These are phyloP conservation scores for Colletotrichum kahawae DNA, from an alignment of 2,329 filamentous ascomycete genomes.

Conservation along the genomic window DNA sequence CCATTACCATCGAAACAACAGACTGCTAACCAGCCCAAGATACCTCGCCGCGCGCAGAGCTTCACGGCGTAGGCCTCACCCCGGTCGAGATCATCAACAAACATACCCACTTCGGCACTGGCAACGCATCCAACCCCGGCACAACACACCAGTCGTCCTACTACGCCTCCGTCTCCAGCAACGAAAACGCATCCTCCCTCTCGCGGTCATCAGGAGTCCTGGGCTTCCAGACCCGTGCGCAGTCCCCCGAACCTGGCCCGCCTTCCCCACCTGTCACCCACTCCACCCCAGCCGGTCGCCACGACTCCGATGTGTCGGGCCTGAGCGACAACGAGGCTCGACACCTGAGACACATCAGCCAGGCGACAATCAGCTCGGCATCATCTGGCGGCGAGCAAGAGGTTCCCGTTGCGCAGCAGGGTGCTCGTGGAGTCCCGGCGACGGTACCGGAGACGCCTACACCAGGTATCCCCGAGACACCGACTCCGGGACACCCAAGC, in stretches of 20 bases:
- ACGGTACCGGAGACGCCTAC: constrained; percentile 17
- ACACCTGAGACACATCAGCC: constrained; percentile 48
- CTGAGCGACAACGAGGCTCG: constrained; percentile 44
- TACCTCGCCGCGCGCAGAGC: constrained; percentile 48
- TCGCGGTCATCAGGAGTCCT: constrained; percentile 19
- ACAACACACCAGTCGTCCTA: constrained; percentile 36
- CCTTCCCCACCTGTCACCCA: neutral
- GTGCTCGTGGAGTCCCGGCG: neutral
- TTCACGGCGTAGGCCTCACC: constrained; percentile 47
- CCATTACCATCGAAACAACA: rapidly evolving
- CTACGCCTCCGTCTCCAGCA: constrained; percentile 24
- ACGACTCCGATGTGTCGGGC: constrained; percentile 44
- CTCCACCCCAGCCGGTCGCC: constrained; percentile 20
- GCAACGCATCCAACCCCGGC: constrained; percentile 21
- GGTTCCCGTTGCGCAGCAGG: neutral
- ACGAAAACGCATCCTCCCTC: constrained; percentile 21
- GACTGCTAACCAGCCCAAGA: constrained; percentile 31
- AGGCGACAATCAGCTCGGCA: constrained; percentile 41
- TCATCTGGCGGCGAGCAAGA: constrained; percentile 4
- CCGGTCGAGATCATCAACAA: constrained; percentile 44
- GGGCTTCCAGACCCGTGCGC: constrained; percentile 6
- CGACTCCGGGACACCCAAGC: constrained; percentile 9
- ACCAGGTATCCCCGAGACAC: constrained; percentile 11
- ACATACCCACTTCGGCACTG: constrained; percentile 33
- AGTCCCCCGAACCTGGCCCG: constrained; percentile 13